Evolutionary conservation across 2,329 filamentous ascomycete genomes (phyloP), one percentile per base, ranked within the genome.

Genomic region (Juglanconis sp.): DNA sequence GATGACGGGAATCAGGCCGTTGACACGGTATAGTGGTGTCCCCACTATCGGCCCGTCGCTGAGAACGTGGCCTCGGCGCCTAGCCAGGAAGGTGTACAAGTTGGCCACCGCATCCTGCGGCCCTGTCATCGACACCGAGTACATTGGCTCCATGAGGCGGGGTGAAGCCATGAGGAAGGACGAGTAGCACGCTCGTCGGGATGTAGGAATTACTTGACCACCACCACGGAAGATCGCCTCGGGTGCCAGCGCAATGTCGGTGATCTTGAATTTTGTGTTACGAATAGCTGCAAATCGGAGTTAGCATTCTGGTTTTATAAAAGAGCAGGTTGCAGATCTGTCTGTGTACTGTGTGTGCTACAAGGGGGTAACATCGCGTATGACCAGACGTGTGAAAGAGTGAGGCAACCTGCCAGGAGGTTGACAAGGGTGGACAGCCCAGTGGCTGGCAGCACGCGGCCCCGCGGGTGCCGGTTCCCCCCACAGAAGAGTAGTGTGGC

Each of bases 151-250:
- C 93, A 99, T 98, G 35, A 99, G 83, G 50, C 95, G 87, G 34
- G 95, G 95, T 30, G 91, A 95, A 3, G 95, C 94, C 92, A 98
- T 97, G 52, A 99, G 81, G 80, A 99, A 99, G 15, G 91, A 95
- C 6, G 90, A 94, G 76, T 99, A 99, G 75, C 95, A 94, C 10
- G 95, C 92, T 59, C 95, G 86, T 57, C 95, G 88, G 61, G 93
- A 88, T 1, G 95, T 98, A 50, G 95, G 95, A 72, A 99, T 99
- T 71, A 99, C 96, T 74, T 99, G 95, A 49, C 95, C 95, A 66
- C 94, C 94, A 60, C 95, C 95, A 55, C 95, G 87, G 81, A 92
- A 96, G 71, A 99, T 98, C 55, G 94, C 90, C 76, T 98, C 92
- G 55, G 87, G 83, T 10, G 93, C 94, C 24, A 99, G 83, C 47